These are phyloP conservation scores for Neurospora sp. DNA, from an alignment of 2,329 filamentous ascomycete genomes.

Conservation along the genomic window DNA sequence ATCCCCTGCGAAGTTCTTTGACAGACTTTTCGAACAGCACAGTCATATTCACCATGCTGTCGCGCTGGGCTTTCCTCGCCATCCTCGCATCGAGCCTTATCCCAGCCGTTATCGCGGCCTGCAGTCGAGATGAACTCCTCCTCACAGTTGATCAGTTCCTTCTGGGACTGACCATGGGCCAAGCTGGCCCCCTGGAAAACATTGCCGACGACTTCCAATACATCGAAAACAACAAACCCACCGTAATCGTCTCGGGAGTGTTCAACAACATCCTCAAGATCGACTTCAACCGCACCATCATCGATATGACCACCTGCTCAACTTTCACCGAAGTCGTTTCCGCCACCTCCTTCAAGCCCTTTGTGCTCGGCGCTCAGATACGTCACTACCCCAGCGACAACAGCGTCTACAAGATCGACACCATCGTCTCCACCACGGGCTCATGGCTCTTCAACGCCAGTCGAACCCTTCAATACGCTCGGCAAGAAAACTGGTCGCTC, in stretches of 20 bases:
- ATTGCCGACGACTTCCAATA: conserved; percentile 15
- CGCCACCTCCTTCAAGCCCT: conserved; percentile 22
- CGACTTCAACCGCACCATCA: conserved; percentile 24
- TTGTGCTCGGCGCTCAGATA: conserved; percentile 28
- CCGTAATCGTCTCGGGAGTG: conserved; percentile 15
- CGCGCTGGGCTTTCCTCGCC: background rate
- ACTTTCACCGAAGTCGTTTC: conserved; percentile 33
- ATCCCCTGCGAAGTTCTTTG: too few relatives aligned
- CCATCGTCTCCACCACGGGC: conserved; percentile 23
- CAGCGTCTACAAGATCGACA: conserved; percentile 21
- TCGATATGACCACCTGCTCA: conserved; percentile 25
- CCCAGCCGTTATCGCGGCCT: background rate
- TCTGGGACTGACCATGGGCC: background rate
- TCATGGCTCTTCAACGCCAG: conserved; percentile 29
- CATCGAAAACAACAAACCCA: conserved; percentile 24
- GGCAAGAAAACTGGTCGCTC: conserved; percentile 22
- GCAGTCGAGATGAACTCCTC: background rate
- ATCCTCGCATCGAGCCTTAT: background rate
- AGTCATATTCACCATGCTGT: too few relatives aligned
- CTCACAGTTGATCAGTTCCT: background rate
- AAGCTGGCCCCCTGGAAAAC: background rate
- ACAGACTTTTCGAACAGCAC: too few relatives aligned
- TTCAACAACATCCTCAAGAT: conserved; percentile 22
- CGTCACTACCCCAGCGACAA: conserved; percentile 16
- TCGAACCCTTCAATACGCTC: conserved; percentile 24